These are phyloP conservation scores for Saccharomycopsis fodiens DNA, from an alignment of 805 yeast species.

Conservation along the genomic window DNA sequence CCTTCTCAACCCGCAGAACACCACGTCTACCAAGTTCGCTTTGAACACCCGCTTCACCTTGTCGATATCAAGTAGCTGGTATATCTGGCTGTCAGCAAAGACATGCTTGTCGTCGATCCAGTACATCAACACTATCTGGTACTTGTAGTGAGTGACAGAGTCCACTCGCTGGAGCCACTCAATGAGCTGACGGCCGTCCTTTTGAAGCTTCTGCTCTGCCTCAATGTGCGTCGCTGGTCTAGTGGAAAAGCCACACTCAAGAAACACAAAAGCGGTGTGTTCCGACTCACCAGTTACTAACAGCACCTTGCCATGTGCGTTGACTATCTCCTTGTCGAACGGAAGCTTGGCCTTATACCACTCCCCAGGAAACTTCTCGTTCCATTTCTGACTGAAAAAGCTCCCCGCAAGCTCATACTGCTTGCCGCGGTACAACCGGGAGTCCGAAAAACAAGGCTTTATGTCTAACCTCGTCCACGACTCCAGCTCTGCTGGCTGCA, in stretches of 20 bases:
- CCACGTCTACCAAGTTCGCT: constrained; percentile 8
- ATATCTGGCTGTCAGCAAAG: constrained; percentile 12
- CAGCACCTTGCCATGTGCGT: not conserved
- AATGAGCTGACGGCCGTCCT: constrained; percentile 32
- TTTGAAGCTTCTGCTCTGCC: constrained; percentile 27
- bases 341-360: constrained; percentile 43
- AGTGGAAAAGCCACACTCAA: constrained; percentile 43
- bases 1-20: constrained; percentile 10
- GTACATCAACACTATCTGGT: constrained; percentile 34
- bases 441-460: not conserved
- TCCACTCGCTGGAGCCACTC: constrained; percentile 31
- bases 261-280: constrained; percentile 36
- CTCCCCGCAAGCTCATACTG: not conserved
- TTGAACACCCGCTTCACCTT: constrained; percentile 6
- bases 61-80: constrained; percentile 11
- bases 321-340: constrained; percentile 23
- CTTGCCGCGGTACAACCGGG: not conserved
- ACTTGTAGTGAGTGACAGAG: constrained; percentile 31
- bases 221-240: constrained; percentile 9
- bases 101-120: constrained; percentile 30
- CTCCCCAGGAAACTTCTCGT: not conserved
- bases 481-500: not conserved
- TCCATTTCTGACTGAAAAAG: not conserved
- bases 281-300: constrained; percentile 9
- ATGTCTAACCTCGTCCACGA: not conserved